Conservation (phyloP, 768 basidiomycete genomes). For the Xerocomus spinulosus region DNA sequence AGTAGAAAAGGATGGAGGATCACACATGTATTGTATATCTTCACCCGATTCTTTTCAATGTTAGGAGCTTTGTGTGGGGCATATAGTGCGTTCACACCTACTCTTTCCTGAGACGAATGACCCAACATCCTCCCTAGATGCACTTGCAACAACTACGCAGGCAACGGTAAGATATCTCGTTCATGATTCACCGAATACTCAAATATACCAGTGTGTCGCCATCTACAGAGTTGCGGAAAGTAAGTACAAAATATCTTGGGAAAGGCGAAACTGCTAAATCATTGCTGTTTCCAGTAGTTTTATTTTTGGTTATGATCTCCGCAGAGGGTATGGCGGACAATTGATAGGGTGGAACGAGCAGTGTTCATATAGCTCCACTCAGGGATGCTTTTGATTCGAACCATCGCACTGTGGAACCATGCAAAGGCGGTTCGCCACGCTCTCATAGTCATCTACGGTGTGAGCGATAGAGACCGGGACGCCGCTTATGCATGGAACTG, state of each 20-base stretch:
- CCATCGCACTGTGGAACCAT: constrained; percentile 7
- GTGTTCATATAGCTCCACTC: not conserved
- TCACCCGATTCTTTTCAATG: constrained; percentile 8
- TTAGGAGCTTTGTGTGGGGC: constrained; percentile 2
- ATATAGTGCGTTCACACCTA: constrained; percentile 2
- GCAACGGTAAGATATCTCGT: not conserved
- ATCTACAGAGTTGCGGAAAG: constrained; percentile 9
- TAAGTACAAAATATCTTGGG: not conserved
- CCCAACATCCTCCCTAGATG: not conserved
- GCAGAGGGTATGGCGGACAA: constrained; percentile 2
- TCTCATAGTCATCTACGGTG: not conserved
- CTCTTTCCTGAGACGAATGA: not conserved
- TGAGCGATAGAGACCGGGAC: not conserved
- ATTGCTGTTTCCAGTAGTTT: not conserved
- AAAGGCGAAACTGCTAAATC: not conserved
- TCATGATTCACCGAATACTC: not conserved
- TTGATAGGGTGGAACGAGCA: not conserved
- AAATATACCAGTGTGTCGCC: constrained; percentile 1
- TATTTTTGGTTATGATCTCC: constrained; percentile 5
- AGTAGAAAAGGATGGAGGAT: constrained; percentile 5
- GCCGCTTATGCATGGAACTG: not conserved
- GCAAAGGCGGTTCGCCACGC: not conserved
- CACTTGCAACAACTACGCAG: not conserved
- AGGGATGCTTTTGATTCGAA: constrained; percentile 12
- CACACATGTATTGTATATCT: constrained; percentile 9